Evolutionary conservation across 108 stramenopile genomes (phyloP), one percentile per base, ranked within the genome.

Genomic region (Schizochytrium sp.): DNA sequence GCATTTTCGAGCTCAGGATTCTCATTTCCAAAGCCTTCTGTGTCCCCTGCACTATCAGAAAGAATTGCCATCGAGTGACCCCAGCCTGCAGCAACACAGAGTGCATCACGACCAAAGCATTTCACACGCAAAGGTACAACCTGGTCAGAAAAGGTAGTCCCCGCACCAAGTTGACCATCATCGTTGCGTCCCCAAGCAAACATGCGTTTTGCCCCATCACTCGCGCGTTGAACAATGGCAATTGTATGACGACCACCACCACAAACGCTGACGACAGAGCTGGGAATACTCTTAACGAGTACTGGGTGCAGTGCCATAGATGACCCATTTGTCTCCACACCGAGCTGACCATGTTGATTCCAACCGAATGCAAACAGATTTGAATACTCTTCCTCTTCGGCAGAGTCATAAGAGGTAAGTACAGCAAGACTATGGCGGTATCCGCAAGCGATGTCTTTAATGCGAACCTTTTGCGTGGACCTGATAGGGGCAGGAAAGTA

Each of bases 121-220:
- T 55, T 49, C 17, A 83, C 76, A 53, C 76, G 76, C 53, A 55
- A 38, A 10, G 76, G 76, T 8, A n/a, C 15, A 28, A 40, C 2
- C 28, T 83, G 76, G 50, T 83, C 76, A 5, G 76, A 83, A 53
- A 83, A 83, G 5, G 76, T 83, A 8, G 53, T 55, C 8, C 76
- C 76, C 5, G 53, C 50, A 38, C 76, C 76, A 10, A 83, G 76
- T 53, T 83, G 76, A 40, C 76, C 76, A 42, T 83, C 76, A 53
- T 83, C 76, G 47, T 83, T 83, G 76, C 76, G 76, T 17, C 76
- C 76, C 50, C 47, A 83, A 7, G 76, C 76, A 42, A 55, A 83
- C 76, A 83, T 83, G 53, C 76, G 76, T 53, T 83, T 83, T 47
- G 76, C 76, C 2, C 76, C 76, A 42, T 83, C 76, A 40, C 76